These are phyloP conservation scores for Ceratocystis albifundus DNA, from an alignment of 2,329 filamentous ascomycete species.

Conservation along the genomic window DNA sequence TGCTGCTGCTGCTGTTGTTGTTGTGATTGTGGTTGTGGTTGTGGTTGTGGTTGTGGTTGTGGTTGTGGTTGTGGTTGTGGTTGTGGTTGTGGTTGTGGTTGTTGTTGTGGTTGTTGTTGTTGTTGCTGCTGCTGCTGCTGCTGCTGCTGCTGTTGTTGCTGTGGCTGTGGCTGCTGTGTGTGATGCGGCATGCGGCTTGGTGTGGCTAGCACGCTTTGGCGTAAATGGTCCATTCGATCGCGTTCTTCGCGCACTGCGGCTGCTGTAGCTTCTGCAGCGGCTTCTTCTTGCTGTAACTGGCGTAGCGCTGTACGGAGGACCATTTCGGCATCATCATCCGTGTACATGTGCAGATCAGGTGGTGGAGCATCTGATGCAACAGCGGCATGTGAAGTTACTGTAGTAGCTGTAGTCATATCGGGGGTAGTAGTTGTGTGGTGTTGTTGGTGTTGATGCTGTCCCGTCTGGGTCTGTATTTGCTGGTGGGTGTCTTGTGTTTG, in stretches of 20 bases:
- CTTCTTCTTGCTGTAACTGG: conserved; percentile 48
- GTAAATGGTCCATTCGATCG: conserved; percentile 37
- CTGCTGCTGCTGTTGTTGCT: background rate
- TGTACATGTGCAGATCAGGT: conserved; percentile 31
- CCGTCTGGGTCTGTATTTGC: background rate
- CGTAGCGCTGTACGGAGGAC: conserved; percentile 49
- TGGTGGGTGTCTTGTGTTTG: background rate
- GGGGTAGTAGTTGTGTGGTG: conserved; percentile 17
- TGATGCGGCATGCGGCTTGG: conserved; percentile 24
- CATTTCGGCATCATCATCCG: conserved; percentile 45
- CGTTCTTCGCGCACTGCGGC: conserved; percentile 43
- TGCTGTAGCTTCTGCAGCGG: conserved; percentile 46
- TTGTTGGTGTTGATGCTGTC: conserved; percentile 19
- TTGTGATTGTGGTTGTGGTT: background rate
- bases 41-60: background rate
- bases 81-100: background rate
- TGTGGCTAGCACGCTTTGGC: conserved; percentile 20
- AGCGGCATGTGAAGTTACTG: conserved; percentile 17
- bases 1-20: background rate
- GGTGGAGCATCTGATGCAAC: conserved; percentile 26
- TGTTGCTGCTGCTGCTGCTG: background rate
- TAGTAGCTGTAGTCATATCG: conserved; percentile 13
- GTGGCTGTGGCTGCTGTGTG: conserved; percentile 2
- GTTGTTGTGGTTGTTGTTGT: background rate
- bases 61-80: background rate